These are phyloP conservation scores for Chaetomium globosum DNA, from an alignment of 2,329 filamentous ascomycete genomes.

Conservation along the genomic window DNA sequence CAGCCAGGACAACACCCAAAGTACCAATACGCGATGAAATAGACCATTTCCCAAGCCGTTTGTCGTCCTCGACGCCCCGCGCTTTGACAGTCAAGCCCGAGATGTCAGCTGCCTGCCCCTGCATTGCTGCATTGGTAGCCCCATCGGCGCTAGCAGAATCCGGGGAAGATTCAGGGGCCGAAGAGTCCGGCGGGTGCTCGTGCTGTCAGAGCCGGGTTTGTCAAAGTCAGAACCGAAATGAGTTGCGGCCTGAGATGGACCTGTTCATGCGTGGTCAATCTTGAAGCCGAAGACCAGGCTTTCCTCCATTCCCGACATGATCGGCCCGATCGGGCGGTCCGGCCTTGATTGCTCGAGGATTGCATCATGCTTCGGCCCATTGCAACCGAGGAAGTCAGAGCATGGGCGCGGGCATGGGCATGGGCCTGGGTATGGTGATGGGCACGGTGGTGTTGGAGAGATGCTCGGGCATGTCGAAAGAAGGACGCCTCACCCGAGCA, in stretches of 20 bases:
- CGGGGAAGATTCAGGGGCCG: conserved; percentile 1
- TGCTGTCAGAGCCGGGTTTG: neutral
- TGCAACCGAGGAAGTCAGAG: neutral
- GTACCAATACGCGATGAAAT: conserved; percentile 1
- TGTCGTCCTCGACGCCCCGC: neutral
- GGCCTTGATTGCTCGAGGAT: neutral
- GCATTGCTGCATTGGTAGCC: conserved; percentile 9
- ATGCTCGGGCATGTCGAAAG: too few species aligned
- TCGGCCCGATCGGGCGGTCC: neutral
- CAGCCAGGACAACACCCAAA: neutral
- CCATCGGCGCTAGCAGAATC: neutral
- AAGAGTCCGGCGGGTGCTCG: neutral
- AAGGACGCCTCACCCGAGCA: neutral
- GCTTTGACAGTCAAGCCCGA: conserved; percentile 2
- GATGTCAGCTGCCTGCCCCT: conserved; percentile 8
- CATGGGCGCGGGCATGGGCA: neutral
- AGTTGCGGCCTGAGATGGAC: neutral
- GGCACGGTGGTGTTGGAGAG: neutral
- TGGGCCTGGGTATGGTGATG: too few species aligned
- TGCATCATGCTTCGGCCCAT: conserved; percentile 14
- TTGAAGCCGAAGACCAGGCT: neutral
- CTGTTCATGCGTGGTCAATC: neutral
- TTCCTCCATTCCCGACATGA: neutral
- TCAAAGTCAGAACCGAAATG: neutral
- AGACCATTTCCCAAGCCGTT: neutral